Base-by-base conservation (phyloP, 768 basidiomycete species). In the Suillus subalutaceus region DNA sequence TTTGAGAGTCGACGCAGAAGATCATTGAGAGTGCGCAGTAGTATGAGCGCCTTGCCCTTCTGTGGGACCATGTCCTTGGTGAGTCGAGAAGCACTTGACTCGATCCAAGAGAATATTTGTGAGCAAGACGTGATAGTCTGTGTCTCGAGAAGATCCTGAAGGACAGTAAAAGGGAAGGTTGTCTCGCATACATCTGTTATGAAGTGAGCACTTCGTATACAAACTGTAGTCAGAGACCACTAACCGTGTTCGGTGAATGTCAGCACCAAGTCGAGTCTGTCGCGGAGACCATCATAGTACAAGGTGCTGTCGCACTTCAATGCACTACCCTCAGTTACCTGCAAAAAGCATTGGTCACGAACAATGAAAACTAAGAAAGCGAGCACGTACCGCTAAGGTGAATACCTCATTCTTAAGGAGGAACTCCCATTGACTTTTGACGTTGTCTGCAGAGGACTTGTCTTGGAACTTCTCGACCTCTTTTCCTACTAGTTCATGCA, bases 101-200 rank as follows among this genome's bases (percentile, higher is more conserved):
- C 94, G 58, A 96, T 90, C 91, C 93, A 96, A 4, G 89, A 89
- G 79, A 96, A 94, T 30, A 96, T 87, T 68, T 91, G 89, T 12
- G 92, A 92, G 73, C 94, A 96, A 20, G 92, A 94, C 1, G 82
- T 77, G 67, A 96, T 91, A 7, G 94, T 95, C 68, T 95, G 93
- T 1, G 87, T 88, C 75, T 96, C 94, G 61, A 96, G 81, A 23
- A 96, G 82, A 71, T 94, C 93, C 73, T 93, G 90, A 1, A 95
- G 84, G 16, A 92, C 82, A 41, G 81, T 81, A 67, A 95, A 88
- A 1, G 93, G 89, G 68, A 94, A 89, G 2, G 84, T 84, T 48
- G 84, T 82, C 68, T 95, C 93, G 71, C 90, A 92, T n/a, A 88
- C 90, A 72, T 93, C 92, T 93, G 52, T 12, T 48, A 43, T 65